phyloP scores from a whole-genome alignment of 495 filamentous ascomycete species.

The Tuber microsphaerosporum region DNA sequence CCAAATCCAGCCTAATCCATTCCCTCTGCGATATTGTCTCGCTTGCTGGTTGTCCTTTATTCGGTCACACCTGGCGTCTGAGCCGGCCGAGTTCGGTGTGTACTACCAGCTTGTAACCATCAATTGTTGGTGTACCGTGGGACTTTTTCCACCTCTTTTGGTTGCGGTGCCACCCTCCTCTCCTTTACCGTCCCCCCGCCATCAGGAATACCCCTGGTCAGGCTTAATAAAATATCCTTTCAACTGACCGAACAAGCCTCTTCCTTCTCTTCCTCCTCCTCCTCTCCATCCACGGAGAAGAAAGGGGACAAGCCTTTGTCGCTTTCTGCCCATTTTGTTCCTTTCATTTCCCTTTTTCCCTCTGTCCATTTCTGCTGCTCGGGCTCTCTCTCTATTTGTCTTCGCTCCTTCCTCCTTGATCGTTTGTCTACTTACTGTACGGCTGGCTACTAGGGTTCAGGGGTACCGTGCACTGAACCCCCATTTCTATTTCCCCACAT shows the following conservation, averaged over 20 bases:
- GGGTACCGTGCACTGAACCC: neutral
- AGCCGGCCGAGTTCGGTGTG: neutral
- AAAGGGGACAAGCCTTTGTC: neutral
- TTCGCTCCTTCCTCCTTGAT: neutral
- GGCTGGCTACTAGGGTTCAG: neutral
- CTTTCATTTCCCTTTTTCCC: neutral
- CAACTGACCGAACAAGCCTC: neutral
- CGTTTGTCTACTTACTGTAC: neutral
- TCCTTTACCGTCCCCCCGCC: neutral
- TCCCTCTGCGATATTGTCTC: neutral
- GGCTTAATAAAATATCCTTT: neutral
- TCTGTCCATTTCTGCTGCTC: neutral
- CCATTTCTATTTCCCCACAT: neutral
- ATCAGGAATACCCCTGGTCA: neutral
- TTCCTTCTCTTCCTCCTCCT: neutral
- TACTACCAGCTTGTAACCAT: neutral
- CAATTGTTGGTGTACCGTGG: neutral
- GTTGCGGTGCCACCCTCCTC: neutral
- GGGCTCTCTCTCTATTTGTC: neutral
- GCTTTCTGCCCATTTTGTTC: neutral
- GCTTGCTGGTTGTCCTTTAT: neutral
- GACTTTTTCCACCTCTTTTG: neutral
- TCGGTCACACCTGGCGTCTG: neutral
- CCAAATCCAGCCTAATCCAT: neutral
- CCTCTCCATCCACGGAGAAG: neutral